Evolutionary conservation across 73 alveolate species (phyloP).

Genomic region (Uronychia setigera): DNA sequence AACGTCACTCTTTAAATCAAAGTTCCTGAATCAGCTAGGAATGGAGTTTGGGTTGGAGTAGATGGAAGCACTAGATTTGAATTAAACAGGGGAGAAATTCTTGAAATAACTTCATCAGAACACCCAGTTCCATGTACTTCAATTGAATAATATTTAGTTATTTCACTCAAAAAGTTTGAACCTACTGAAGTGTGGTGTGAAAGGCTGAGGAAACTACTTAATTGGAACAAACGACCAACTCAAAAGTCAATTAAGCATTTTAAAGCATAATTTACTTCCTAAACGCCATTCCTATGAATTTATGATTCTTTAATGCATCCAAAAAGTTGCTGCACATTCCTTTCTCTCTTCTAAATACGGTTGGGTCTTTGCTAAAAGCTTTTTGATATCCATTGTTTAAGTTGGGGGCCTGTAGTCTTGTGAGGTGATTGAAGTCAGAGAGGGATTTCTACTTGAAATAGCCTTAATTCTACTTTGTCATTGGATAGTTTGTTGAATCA

Average conservation of each 20-base stretch:
- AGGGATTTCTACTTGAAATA: too few species aligned
- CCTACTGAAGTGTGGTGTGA: constrained; percentile 45
- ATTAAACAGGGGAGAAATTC: constrained; percentile 47
- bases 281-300: not conserved
- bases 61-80: constrained; percentile 74
- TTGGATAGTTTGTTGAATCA: too few species aligned
- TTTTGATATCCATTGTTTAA: not conserved
- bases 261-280: not conserved
- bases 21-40: constrained; percentile 63
- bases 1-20: constrained; percentile 73
- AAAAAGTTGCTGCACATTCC: not conserved
- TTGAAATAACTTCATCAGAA: constrained; percentile 38
- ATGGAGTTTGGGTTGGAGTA: constrained; percentile 59
- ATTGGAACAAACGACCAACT: constrained; percentile 54
- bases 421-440: not conserved
- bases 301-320: not conserved
- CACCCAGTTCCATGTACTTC: constrained; percentile 30
- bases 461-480: too few species aligned
- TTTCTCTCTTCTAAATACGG: not conserved
- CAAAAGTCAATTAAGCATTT: constrained; percentile 23
- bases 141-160: too few species aligned
- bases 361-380: not conserved
- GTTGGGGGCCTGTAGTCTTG: not conserved
- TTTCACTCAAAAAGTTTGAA: constrained; percentile 24
- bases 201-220: constrained; percentile 40